These are phyloP conservation scores for Euclidium syriacum DNA, from an alignment of 345 rosid species.

Conservation along the genomic window DNA sequence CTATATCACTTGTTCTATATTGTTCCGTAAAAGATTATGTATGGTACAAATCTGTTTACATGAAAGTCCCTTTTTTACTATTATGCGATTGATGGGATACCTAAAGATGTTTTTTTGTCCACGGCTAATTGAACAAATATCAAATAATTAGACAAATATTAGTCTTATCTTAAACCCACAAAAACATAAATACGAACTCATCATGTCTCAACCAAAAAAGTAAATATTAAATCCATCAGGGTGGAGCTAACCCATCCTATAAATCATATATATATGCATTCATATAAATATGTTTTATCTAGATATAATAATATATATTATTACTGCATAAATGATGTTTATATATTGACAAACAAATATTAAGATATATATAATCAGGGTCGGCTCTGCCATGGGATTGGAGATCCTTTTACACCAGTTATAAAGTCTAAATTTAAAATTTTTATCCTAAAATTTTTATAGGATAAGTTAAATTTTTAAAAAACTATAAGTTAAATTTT, in stretches of 20 bases:
- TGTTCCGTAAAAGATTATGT: not conserved
- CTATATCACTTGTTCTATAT: not conserved
- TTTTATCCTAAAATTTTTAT: no score
- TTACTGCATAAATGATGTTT: not conserved
- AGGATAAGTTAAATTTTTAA: no score
- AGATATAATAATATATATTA: not conserved
- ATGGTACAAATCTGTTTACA: constrained; percentile 14
- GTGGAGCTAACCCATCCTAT: not conserved
- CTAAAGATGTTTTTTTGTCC: not conserved
- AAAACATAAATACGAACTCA: not conserved
- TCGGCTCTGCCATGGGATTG: no score
- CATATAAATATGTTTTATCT: not conserved
- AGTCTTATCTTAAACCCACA: not conserved
- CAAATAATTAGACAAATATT: not conserved
- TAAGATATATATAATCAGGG: not conserved
- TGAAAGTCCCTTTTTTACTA: constrained; percentile 6
- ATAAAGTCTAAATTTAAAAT: no score
- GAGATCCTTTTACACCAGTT: no score
- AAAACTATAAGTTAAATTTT: no score
- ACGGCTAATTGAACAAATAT: not conserved
- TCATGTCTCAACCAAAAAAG: not conserved
- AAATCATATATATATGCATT: not conserved
- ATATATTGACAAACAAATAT: not conserved
- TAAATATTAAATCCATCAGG: not conserved
- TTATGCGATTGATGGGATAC: constrained; percentile 25